Percentiles rank a stretch among this genome's conserved stretches.
Conservation (phyloP, 768 basidiomycete genomes). For the Rhizopogon rudus region DNA sequence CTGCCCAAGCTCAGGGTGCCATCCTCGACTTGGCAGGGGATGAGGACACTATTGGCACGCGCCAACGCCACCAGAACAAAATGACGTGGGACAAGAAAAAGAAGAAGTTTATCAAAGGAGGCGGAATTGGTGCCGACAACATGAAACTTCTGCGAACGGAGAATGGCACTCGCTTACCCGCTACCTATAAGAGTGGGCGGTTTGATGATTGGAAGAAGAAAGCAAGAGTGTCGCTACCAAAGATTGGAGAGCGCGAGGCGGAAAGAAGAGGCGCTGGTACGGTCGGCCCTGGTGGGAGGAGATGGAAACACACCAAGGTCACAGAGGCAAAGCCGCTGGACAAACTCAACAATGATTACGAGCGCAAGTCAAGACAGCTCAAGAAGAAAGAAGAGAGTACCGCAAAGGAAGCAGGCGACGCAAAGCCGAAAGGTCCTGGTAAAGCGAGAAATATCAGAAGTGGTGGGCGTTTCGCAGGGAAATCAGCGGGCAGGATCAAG, state of each 20-base stretch:
- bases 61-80: slow-evolving; percentile 46
- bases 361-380: slow-evolving; percentile 60
- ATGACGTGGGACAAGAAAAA: slow-evolving; percentile 95
- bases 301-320: slow-evolving; percentile 71
- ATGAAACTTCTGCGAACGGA: slow-evolving; percentile 92
- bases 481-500: slow-evolving; percentile 60
- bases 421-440: slow-evolving; percentile 19
- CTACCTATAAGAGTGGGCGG: slow-evolving; percentile 87
- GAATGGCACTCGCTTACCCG: slow-evolving; percentile 86
- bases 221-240: slow-evolving; percentile 65
- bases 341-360: slow-evolving; percentile 66
- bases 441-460: slow-evolving; percentile 29
- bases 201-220: slow-evolving; percentile 95
- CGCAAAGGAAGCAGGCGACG: slow-evolving; percentile 20
- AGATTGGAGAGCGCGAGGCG: slow-evolving; percentile 77
- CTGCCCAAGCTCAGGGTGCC: slow-evolving; percentile 72
- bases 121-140: slow-evolving; percentile 84
- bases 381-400: slow-evolving; percentile 49
- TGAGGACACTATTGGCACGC: slow-evolving; percentile 55
- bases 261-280: slow-evolving; percentile 27
- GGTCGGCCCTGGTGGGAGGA: slow-evolving; percentile 39
- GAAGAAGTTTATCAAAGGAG: slow-evolving; percentile 88
- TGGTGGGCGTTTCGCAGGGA: slow-evolving; percentile 49
- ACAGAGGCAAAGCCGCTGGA: slow-evolving; percentile 70
- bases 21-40: slow-evolving; percentile 84